Conservation (phyloP, 2,329 filamentous ascomycete species). For the Madurella fahalii region DNA sequence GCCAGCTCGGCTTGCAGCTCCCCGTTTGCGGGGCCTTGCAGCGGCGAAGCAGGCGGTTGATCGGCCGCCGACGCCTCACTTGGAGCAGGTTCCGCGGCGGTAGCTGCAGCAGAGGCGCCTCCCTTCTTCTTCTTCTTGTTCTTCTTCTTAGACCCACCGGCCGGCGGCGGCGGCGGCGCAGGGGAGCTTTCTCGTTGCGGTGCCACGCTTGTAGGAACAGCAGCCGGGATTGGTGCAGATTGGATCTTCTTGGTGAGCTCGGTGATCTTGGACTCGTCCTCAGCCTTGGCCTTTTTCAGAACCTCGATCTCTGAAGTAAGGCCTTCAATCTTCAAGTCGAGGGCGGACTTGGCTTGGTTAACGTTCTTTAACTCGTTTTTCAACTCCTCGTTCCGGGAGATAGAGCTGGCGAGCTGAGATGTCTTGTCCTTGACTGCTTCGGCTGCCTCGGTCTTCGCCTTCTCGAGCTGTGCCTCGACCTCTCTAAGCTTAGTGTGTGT, state of each 20-base stretch:
- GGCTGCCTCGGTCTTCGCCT: constrained; percentile 29
- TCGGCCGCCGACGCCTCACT: constrained; percentile 35
- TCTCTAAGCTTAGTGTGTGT: constrained; percentile 43
- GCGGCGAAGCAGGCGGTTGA: constrained; percentile 30
- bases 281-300: constrained; percentile 36
- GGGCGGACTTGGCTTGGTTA: constrained; percentile 36
- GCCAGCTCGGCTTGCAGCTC: constrained; percentile 47
- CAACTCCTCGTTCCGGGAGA: constrained; percentile 36
- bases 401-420: constrained; percentile 33
- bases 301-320: constrained; percentile 43
- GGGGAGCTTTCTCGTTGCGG: constrained; percentile 22
- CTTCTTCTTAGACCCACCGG: constrained; percentile 55
- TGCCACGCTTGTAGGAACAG: constrained; percentile 22
- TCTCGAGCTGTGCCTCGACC: constrained; percentile 37
- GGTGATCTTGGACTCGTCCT: constrained; percentile 39
- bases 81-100: constrained; percentile 35
- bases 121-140: constrained; percentile 90
- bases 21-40: constrained; percentile 22
- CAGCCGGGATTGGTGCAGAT: constrained; percentile 26
- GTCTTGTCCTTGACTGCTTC: constrained; percentile 33
- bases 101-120: constrained; percentile 39
- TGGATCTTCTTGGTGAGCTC: constrained; percentile 38
- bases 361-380: constrained; percentile 37
- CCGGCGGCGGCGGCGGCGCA: constrained; percentile 11
- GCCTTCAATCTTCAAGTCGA: constrained; percentile 44